Conservation (phyloP, 192 early-diverging fungal genomes). For the Coemansia guatemalensis region DNA sequence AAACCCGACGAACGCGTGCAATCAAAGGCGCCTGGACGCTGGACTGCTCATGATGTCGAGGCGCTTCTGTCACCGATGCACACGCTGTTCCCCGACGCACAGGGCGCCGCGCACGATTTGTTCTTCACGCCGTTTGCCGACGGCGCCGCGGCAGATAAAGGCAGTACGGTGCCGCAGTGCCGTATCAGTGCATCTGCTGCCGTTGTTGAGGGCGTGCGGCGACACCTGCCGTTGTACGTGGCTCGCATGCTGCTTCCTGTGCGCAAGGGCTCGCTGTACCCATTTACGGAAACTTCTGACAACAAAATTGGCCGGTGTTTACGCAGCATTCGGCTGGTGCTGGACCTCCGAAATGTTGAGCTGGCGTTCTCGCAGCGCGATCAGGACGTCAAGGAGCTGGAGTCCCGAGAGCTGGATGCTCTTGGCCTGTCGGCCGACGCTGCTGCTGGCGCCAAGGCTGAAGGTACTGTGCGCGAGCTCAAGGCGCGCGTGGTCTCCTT, state of each 20-base stretch:
- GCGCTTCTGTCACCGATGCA: conserved; percentile 48
- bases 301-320: conserved; percentile 54
- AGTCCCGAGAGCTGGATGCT: conserved; percentile 38
- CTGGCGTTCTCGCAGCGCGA: conserved; percentile 53
- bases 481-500: conserved; percentile 53
- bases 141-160: conserved; percentile 5
- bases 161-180: conserved; percentile 29
- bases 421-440: conserved; percentile 21
- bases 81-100: conserved; percentile 18
- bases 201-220: conserved; percentile 36
- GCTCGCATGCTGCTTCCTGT: conserved; percentile 58
- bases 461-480: conserved; percentile 46
- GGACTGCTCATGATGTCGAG: conserved; percentile 41
- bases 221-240: conserved; percentile 47
- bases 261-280: conserved; percentile 53
- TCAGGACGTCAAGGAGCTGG: conserved; percentile 54
- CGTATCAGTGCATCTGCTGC: conserved; percentile 44
- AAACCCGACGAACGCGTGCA: conserved; percentile 14
- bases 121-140: conserved; percentile 41
- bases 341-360: conserved; percentile 50
- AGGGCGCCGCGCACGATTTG: conserved; percentile 19
- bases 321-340: conserved; percentile 51
- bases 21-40: conserved; percentile 22
- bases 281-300: conserved; percentile 45
- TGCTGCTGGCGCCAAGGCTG: conserved; percentile 40